A percentile compares a stretch with the other conserved stretches of the same genome.
phyloP scores from a whole-genome alignment of 805 yeast species.

The Lachancea sp. region DNA sequence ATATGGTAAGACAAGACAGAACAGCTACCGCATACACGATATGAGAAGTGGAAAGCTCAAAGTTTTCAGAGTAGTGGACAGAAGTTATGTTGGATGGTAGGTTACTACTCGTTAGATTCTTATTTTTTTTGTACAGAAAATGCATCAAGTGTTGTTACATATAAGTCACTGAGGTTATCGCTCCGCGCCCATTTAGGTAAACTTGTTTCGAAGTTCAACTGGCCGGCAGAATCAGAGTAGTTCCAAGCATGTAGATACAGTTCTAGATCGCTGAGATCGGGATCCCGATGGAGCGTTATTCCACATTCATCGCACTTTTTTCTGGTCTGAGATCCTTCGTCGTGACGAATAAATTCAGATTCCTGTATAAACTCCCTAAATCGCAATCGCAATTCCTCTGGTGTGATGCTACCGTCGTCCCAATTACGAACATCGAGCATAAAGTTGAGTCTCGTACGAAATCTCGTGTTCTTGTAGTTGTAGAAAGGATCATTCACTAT shows the following conservation, averaged over 20 bases:
- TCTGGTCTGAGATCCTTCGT: slow-evolving; percentile 11
- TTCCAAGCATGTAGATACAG: slow-evolving; percentile 34
- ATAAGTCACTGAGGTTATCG: neutral
- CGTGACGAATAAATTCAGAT: slow-evolving; percentile 34
- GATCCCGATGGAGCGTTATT: slow-evolving; percentile 19
- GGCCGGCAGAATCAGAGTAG: slow-evolving; percentile 27
- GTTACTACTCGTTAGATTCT: too few species aligned
- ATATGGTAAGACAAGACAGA: slow-evolving; percentile 50
- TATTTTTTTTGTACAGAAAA: neutral
- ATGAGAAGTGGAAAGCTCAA: slow-evolving; percentile 73
- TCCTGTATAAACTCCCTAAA: slow-evolving; percentile 19
- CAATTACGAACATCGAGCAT: slow-evolving; percentile 13
- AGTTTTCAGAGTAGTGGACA: slow-evolving; percentile 73
- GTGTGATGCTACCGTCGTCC: slow-evolving; percentile 13
- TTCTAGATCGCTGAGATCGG: slow-evolving; percentile 25
- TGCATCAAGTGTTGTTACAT: neutral
- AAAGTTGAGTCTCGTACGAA: slow-evolving; percentile 23
- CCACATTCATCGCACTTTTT: slow-evolving; percentile 26
- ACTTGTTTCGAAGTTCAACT: slow-evolving; percentile 37
- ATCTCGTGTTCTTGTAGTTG: slow-evolving; percentile 18
- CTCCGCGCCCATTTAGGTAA: slow-evolving; percentile 43
- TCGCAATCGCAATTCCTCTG: neutral
- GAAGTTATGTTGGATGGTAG: slow-evolving; percentile 69
- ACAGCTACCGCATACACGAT: slow-evolving; percentile 61
- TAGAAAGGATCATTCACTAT: slow-evolving; percentile 85